These are phyloP conservation scores for Cryptosporidium xiaoi DNA, from an alignment of 169 alveolate genomes.

Conservation along the genomic window DNA sequence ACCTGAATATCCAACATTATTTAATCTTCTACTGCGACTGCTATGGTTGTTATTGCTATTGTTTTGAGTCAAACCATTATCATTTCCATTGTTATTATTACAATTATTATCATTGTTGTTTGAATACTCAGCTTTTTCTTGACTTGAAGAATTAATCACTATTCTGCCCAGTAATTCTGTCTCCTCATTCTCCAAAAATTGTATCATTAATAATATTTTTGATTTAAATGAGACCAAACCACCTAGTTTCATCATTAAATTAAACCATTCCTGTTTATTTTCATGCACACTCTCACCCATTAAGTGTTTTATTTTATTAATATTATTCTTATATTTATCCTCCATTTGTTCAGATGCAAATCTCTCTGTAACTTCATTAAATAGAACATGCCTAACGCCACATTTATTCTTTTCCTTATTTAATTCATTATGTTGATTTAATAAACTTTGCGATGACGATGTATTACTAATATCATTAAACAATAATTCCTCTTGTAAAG, in stretches of 20 bases:
- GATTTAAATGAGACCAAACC: constrained; percentile 44
- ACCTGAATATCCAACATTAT: constrained; percentile 61
- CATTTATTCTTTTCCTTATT: not conserved
- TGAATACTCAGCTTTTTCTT: not conserved
- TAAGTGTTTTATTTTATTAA: not conserved
- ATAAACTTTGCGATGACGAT: constrained; percentile 11
- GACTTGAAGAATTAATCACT: not conserved
- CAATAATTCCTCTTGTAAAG: constrained; percentile 62
- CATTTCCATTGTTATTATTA: not conserved
- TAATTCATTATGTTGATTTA: not conserved
- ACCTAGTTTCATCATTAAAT: not conserved
- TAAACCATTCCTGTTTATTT: constrained; percentile 32
- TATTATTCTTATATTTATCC: not conserved
- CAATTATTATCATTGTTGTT: not conserved
- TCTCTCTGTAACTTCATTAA: constrained; percentile 52
- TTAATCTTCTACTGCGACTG: not conserved
- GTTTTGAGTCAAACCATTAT: not conserved
- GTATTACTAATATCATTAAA: not conserved
- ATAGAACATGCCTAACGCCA: constrained; percentile 42
- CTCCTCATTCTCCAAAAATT: constrained; percentile 40
- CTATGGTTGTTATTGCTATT: not conserved
- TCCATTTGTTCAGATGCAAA: constrained; percentile 4
- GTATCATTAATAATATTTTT: constrained; percentile 22
- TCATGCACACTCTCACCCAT: not conserved
- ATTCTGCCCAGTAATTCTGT: not conserved